Base-by-base conservation (phyloP, 2,329 filamentous ascomycete species). In the Teratosphaeria destructans region DNA sequence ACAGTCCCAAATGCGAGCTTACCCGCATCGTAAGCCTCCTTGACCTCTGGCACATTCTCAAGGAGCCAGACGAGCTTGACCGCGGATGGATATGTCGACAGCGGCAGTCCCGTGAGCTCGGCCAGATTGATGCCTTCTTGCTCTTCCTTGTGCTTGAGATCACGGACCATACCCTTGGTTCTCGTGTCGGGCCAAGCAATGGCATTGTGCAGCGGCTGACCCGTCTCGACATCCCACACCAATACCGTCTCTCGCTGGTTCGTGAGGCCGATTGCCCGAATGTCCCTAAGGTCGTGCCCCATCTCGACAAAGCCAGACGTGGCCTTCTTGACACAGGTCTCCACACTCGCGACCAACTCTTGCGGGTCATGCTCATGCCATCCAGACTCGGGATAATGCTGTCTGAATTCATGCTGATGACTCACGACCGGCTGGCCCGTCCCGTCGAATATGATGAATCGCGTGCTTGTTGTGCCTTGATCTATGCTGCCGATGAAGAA, bases 141-240 rank as follows among this genome's bases (percentile, higher is more conserved):
- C 49, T 83, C 85, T 14, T 83, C 77, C 60, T 81, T 81, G 26
- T 75, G 72, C 74, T 89, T 90, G 55, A 94, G 77, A 66, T 92
- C 86, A 61, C 88, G 85, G 34, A 94, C 89, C 56, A 95, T 76
- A 56, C 82, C 81, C 66, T 84, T 83, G 59, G 88, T 92, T 60
- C 90, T 82, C 47, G 89, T 95, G 70, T 95, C 90, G 32, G 90
- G 87, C 90, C 90, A 95, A 54, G 90, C 90, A 60, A 95, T 86
- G 60, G 90, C 89, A 68, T 91, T 90, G 76, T 88, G 81, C 19
- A 95, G 77, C 5, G 89, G 85, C 71, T 93, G 82, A 62, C 90
- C 90, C 0, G 88, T 93, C 64, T 82, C 80, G 66, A 79, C 82
- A 73, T 95, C 89, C 90, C 90, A 95, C n/a, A 92, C 86, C 3